These are phyloP conservation scores for Ilyonectria robusta DNA, from an alignment of 2,329 filamentous ascomycete species.

Conservation along the genomic window DNA sequence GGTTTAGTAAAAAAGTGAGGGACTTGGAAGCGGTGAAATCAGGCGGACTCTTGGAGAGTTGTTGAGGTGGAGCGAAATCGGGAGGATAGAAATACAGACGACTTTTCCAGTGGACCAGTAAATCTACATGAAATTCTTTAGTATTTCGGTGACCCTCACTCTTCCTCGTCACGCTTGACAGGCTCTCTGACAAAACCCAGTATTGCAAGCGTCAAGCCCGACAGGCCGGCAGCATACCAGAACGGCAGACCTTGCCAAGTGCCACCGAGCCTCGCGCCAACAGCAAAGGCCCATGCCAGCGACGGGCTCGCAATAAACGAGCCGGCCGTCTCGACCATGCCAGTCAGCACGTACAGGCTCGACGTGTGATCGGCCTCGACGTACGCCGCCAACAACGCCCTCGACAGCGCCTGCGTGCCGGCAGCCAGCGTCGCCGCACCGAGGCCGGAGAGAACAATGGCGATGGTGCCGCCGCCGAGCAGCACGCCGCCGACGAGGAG, in stretches of 20 bases:
- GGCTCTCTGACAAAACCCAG: constrained; percentile 1
- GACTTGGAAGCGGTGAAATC: neutral
- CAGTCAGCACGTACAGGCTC: constrained; percentile 9
- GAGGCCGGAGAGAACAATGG: neutral
- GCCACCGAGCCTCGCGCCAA: neutral
- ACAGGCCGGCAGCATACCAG: constrained; percentile 1
- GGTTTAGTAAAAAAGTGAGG: neutral
- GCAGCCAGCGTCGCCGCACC: constrained; percentile 3
- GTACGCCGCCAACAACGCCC: constrained; percentile 4
- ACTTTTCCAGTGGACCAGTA: neutral
- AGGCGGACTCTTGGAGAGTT: neutral
- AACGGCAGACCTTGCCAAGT: constrained; percentile 8
- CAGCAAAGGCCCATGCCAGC: constrained; percentile 3
- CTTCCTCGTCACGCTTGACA: neutral
- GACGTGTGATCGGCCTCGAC: constrained; percentile 5
- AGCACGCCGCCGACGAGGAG: neutral
- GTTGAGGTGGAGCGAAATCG: neutral
- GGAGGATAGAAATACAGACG: neutral
- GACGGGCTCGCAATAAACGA: constrained; percentile 2
- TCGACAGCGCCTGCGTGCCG: neutral
- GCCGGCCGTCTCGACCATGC: constrained; percentile 9
- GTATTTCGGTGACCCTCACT: constrained; percentile 1
- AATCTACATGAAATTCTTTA: neutral
- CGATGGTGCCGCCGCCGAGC: neutral
- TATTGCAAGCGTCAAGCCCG: constrained; percentile 1